These are phyloP conservation scores for Boletus tomentosulus DNA, from an alignment of 768 basidiomycete genomes.

Conservation along the genomic window DNA sequence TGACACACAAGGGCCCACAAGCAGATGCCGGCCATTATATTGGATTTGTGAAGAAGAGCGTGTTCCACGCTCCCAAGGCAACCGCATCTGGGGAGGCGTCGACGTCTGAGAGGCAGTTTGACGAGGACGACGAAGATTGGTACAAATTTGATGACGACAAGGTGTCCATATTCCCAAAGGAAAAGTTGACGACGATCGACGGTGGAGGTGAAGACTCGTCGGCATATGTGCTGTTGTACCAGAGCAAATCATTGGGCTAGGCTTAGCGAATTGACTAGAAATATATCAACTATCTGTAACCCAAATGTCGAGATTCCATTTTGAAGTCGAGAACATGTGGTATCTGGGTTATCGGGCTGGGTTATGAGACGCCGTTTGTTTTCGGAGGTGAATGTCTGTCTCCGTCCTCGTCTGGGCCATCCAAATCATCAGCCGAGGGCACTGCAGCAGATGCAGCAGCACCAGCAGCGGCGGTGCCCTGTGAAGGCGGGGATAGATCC, in stretches of 20 bases:
- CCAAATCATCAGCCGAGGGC: slow-evolving; percentile 67
- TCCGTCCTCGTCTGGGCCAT: slow-evolving; percentile 35
- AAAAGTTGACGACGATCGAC: slow-evolving; percentile 80
- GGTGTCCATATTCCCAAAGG: slow-evolving; percentile 79
- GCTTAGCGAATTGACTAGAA: background rate
- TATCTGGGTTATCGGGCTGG: slow-evolving; percentile 2
- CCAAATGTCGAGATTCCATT: slow-evolving; percentile 6
- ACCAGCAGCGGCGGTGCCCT: slow-evolving; percentile 44
- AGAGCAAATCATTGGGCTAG: slow-evolving; percentile 48
- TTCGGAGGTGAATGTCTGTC: slow-evolving; percentile 15
- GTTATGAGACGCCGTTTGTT: slow-evolving; percentile 24
- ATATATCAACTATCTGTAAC: slow-evolving; percentile 17
- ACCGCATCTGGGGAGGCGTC: slow-evolving; percentile 7
- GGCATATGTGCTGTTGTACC: slow-evolving; percentile 88
- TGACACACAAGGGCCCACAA: slow-evolving; percentile 94
- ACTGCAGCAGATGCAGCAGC: slow-evolving; percentile 71
- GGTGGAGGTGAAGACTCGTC: slow-evolving; percentile 91
- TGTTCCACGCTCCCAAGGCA: slow-evolving; percentile 43
- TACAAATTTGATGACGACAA: slow-evolving; percentile 97
- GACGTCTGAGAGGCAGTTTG: slow-evolving; percentile 20
- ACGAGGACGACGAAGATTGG: slow-evolving; percentile 78
- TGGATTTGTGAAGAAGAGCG: slow-evolving; percentile 79
- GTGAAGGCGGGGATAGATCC: slow-evolving; percentile 58
- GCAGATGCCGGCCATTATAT: slow-evolving; percentile 98
- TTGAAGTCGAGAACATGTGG: background rate